Conservation (phyloP, 78 protist genomes). For the Trichosphaerium sp. region DNA sequence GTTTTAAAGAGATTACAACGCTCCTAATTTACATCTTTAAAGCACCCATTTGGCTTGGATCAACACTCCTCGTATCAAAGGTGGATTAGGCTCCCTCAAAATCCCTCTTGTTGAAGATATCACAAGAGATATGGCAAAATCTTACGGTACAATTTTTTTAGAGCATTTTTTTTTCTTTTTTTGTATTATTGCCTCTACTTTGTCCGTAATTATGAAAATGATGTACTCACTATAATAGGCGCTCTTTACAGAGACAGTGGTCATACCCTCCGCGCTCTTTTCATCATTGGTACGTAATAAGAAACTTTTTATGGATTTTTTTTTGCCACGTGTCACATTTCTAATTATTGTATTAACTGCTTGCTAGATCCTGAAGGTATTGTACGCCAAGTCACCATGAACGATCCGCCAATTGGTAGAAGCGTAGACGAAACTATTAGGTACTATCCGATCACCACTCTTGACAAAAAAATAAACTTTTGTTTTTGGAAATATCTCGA, state of each 20-base stretch:
- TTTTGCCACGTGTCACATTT: not conserved
- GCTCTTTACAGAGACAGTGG: conserved; percentile 61
- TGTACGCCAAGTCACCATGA: conserved; percentile 63
- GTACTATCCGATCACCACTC: too few relatives aligned
- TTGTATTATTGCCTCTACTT: too few relatives aligned
- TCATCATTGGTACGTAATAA: conserved; percentile 56
- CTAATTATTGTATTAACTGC: not conserved
- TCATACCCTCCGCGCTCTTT: conserved; percentile 65
- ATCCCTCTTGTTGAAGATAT: conserved; percentile 83
- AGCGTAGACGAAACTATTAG: conserved; percentile 74
- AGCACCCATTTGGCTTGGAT: conserved; percentile 87
- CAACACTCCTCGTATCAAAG: conserved; percentile 82
- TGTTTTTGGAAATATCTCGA: too few relatives aligned
- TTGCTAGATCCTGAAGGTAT: conserved; percentile 57
- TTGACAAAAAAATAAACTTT: conserved; percentile 55
- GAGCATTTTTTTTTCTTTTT: too few relatives aligned
- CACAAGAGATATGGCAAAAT: conserved; percentile 58
- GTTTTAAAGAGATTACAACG: not conserved
- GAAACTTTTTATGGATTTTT: not conserved
- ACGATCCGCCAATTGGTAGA: conserved; percentile 83
- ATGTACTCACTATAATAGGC: too few relatives aligned
- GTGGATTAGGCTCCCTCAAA: conserved; percentile 85
- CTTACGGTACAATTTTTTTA: conserved; percentile 75
- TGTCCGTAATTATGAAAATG: too few relatives aligned
- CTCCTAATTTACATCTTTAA: not conserved